Percentiles rank a stretch among this genome's conserved stretches.
Conservation (phyloP, 2,329 filamentous ascomycete species). For the Colletotrichum tanaceti region DNA sequence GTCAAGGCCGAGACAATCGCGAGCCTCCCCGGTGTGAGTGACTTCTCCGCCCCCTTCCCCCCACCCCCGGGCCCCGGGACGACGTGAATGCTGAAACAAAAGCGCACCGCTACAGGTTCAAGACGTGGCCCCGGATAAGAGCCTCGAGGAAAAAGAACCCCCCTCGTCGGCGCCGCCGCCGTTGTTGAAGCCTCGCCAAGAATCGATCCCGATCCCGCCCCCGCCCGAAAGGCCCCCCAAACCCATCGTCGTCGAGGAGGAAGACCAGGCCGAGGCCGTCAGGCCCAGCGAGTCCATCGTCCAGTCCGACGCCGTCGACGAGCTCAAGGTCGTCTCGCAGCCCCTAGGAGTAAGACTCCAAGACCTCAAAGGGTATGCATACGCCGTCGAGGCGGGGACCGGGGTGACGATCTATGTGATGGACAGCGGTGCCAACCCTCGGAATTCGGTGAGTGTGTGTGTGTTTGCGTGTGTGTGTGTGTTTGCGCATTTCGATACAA, state of each 20-base stretch:
- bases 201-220: too few relatives aligned
- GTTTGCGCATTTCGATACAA: too few relatives aligned
- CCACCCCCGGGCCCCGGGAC: too few relatives aligned
- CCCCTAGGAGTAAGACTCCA: conserved; percentile 10
- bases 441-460: conserved; percentile 15
- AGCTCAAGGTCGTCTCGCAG: conserved; percentile 28
- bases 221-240: too few relatives aligned
- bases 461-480: too few relatives aligned
- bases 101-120: neutral
- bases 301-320: conserved; percentile 15
- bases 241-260: too few relatives aligned
- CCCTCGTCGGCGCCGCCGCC: neutral
- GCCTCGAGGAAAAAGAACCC: neutral
- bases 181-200: neutral
- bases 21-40: conserved; percentile 10
- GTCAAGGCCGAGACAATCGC: neutral
- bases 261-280: too few relatives aligned
- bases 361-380: conserved; percentile 16
- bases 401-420: conserved; percentile 29
- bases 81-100: neutral
- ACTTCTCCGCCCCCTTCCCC: too few relatives aligned
- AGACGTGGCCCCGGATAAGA: conserved; percentile 2
- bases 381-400: conserved; percentile 14
- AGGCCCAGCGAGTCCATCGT: too few relatives aligned
- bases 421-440: conserved; percentile 7